phyloP scores from a whole-genome alignment of 1,284 basidiomycete species.

The Cystobasidium slooffiae region DNA sequence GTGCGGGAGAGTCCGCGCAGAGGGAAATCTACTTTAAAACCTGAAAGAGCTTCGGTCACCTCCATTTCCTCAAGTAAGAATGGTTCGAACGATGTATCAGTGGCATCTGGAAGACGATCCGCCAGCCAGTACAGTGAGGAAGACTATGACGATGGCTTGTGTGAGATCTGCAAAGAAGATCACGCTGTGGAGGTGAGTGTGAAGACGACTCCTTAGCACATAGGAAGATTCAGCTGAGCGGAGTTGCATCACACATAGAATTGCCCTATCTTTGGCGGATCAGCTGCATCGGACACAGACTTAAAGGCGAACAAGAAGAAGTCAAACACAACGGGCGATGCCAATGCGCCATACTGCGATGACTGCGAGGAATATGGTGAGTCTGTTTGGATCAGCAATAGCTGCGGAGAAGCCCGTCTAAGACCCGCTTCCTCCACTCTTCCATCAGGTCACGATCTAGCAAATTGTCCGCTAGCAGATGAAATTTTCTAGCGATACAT shows the following conservation, averaged over 20 bases:
- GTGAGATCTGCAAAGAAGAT: conserved; percentile 79
- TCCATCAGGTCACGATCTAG: conserved; percentile 18
- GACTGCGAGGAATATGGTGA: conserved; percentile 41
- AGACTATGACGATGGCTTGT: conserved; percentile 60
- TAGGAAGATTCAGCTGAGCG: neutral
- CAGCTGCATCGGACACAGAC: conserved; percentile 9
- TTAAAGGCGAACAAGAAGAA: neutral
- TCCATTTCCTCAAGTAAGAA: neutral
- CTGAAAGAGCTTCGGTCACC: conserved; percentile 29
- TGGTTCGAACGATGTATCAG: conserved; percentile 29
- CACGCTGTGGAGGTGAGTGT: conserved; percentile 35
- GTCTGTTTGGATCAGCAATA: neutral
- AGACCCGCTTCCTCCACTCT: neutral
- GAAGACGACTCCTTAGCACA: too few relatives aligned
- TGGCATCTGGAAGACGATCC: conserved; percentile 34
- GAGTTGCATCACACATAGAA: conserved; percentile 1
- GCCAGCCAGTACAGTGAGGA: conserved; percentile 36
- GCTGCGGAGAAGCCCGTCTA: too few relatives aligned
- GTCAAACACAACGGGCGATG: neutral
- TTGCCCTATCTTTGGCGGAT: conserved; percentile 41
- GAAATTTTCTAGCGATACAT: conserved; percentile 37
- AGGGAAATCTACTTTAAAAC: conserved; percentile 23
- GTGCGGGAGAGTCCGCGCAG: conserved; percentile 49
- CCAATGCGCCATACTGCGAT: conserved; percentile 30
- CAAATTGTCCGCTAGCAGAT: conserved; percentile 29